phyloP scores from a whole-genome alignment of 23 red algal genomes.

The Cyanidioschyzon merolae region DNA sequence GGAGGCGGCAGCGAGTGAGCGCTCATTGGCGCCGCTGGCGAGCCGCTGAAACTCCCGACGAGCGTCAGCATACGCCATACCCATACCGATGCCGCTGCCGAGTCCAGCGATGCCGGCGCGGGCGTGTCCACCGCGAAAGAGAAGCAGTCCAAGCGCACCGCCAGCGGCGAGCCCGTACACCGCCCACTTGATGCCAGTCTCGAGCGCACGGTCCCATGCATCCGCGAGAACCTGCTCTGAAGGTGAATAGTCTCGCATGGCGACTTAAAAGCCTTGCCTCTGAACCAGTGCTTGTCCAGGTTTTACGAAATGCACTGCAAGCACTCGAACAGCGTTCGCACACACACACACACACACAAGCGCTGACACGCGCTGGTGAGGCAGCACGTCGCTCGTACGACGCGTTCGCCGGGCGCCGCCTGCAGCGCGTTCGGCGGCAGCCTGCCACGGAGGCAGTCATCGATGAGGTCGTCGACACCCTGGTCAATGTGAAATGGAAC shows the following conservation, averaged over 20 bases:
- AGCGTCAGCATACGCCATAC: conserved; percentile 86
- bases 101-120: conserved; percentile 60
- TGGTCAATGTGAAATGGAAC: too few species aligned
- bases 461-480: too few species aligned
- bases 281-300: too few species aligned
- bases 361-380: too few species aligned
- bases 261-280: background rate
- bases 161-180: conserved; percentile 77
- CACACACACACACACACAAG: too few species aligned
- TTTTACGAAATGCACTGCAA: too few species aligned
- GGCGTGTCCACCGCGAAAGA: conserved; percentile 66
- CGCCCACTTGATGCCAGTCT: conserved; percentile 89
- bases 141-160: conserved; percentile 46
- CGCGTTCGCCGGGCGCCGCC: too few species aligned
- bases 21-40: background rate
- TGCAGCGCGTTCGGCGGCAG: too few species aligned
- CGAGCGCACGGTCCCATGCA: conserved; percentile 78
- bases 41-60: conserved; percentile 70
- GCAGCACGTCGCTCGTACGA: too few species aligned
- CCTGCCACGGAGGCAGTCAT: too few species aligned
- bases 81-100: conserved; percentile 65
- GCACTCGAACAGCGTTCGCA: too few species aligned
- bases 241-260: background rate
- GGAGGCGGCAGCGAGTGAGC: background rate
- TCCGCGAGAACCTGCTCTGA: conserved; percentile 66